Evolutionary conservation across 192 early-diverging fungal species (phyloP).

Genomic region (Coemansia umbellata): DNA sequence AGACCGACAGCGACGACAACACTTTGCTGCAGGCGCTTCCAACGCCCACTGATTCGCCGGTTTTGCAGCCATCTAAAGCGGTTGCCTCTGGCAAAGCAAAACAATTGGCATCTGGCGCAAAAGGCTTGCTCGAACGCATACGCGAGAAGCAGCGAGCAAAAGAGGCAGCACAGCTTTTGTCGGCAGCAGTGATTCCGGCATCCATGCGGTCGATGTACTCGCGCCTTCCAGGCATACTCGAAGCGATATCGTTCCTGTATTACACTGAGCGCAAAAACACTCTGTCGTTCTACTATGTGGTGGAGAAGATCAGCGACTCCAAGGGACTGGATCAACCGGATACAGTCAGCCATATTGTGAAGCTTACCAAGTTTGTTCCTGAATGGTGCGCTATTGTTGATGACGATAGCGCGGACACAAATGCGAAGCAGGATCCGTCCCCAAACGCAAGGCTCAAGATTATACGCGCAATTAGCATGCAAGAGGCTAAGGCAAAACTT

Average conservation of each 20-base stretch:
- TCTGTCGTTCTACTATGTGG: conserved; percentile 32
- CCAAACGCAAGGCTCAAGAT: conserved; percentile 24
- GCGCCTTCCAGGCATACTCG: conserved; percentile 37
- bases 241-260: conserved; percentile 45
- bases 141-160: conserved; percentile 46
- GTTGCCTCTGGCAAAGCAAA: not conserved
- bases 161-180: not conserved
- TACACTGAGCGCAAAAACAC: conserved; percentile 37
- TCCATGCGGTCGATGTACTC: conserved; percentile 38
- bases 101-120: conserved; percentile 8
- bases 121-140: conserved; percentile 44
- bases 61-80: not conserved
- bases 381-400: conserved; percentile 38
- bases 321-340: conserved; percentile 28
- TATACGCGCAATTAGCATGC: conserved; percentile 23
- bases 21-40: conserved; percentile 8
- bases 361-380: conserved; percentile 28
- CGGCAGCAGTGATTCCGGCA: not conserved
- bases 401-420: not conserved
- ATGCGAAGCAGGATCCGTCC: conserved; percentile 2
- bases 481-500: conserved; percentile 27
- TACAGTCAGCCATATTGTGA: conserved; percentile 11
- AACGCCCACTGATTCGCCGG: conserved; percentile 28
- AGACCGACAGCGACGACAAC: not conserved
- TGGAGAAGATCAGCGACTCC: conserved; percentile 37